Conservation (phyloP, 1,139 yeast genomes). For the Debaryomyces subglobosus region DNA sequence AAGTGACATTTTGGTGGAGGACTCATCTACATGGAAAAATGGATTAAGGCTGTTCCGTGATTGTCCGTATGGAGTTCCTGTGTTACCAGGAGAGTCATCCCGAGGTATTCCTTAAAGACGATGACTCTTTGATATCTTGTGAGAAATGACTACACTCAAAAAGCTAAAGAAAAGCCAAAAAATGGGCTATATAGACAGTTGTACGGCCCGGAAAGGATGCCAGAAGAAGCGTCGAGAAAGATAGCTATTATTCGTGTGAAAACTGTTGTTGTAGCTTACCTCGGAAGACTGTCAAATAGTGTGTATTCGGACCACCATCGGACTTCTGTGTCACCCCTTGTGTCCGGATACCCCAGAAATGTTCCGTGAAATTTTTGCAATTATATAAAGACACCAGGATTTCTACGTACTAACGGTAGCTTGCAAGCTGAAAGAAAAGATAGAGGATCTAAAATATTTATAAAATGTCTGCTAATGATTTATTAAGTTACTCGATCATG, state of each 20-base stretch:
- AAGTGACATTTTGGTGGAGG: neutral
- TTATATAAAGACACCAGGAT: constrained; percentile 8
- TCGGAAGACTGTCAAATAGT: neutral
- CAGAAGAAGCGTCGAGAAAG: neutral
- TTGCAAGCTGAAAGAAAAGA: neutral
- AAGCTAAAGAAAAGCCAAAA: neutral
- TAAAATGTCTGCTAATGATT: constrained; percentile 30
- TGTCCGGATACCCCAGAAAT: constrained; percentile 12
- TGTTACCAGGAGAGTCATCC: constrained; percentile 8
- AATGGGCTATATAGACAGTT: neutral
- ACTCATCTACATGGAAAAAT: neutral
- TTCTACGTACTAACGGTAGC: neutral
- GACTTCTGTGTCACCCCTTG: constrained; percentile 8
- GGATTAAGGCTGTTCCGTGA: constrained; percentile 1
- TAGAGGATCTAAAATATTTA: neutral
- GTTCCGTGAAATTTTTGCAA: constrained; percentile 10
- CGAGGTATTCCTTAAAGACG: constrained; percentile 4
- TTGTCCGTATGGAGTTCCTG: constrained; percentile 2
- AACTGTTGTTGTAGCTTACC: neutral
- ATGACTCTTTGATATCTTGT: constrained; percentile 2
- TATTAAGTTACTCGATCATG: constrained; percentile 41
- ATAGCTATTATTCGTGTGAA: neutral
- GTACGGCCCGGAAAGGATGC: too few species aligned
- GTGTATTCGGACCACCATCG: constrained; percentile 8
- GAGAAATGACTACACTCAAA: neutral